A percentile compares a stretch with the other conserved stretches of the same genome.
Evolutionary conservation across 257 asterid genomes (phyloP).

Genomic region (Nicotiana otophora): DNA sequence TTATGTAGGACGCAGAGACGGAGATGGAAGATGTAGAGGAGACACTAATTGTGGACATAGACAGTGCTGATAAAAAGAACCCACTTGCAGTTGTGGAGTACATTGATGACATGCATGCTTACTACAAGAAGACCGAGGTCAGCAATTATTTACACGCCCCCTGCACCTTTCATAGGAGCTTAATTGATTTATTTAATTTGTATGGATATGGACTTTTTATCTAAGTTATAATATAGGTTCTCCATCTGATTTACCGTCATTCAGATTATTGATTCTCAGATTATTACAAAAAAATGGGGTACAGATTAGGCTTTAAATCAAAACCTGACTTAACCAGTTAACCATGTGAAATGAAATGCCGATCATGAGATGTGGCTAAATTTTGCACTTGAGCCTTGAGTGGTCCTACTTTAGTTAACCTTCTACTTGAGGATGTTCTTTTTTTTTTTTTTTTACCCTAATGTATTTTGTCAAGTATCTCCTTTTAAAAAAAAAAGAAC

Average conservation of each 20-base stretch:
- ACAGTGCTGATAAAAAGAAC: conserved; percentile 43
- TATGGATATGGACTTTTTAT: neutral
- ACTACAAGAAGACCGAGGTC: conserved; percentile 65
- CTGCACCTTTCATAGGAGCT: neutral
- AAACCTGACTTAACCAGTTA: neutral
- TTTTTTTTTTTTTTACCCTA: no score
- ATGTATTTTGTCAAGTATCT: no score
- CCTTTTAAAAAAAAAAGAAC: no score
- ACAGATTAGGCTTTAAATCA: no score
- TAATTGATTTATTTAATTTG: neutral
- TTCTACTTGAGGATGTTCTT: neutral
- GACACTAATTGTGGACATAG: conserved; percentile 49
- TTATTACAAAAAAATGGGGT: neutral
- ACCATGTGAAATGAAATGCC: neutral
- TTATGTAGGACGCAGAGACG: conserved; percentile 34
- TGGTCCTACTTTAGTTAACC: neutral
- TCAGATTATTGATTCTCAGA: neutral
- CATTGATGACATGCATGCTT: conserved; percentile 49
- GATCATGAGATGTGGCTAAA: neutral
- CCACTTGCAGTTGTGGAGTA: conserved; percentile 66
- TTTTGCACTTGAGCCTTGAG: neutral
- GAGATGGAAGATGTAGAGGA: conserved; percentile 52
- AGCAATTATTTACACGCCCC: neutral
- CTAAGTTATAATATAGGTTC: neutral
- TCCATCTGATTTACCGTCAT: neutral